Evolutionary conservation across 2,329 filamentous ascomycete species (phyloP).

Genomic region (Venturia nashicola): DNA sequence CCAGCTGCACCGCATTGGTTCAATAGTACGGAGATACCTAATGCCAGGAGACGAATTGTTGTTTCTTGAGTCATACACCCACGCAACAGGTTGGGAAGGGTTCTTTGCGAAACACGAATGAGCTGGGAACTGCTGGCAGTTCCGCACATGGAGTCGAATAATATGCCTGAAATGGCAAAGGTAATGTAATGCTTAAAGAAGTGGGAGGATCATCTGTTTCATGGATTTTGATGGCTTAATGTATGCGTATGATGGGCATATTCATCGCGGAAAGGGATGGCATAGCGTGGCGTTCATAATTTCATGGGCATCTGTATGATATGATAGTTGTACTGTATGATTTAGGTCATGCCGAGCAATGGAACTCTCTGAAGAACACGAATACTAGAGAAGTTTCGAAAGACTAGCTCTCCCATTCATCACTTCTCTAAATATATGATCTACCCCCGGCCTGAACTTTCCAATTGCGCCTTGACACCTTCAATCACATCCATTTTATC

Average conservation of each 20-base stretch:
- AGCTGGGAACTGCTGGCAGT: constrained; percentile 1
- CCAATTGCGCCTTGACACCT: no score
- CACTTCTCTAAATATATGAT: no score
- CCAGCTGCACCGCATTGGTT: background rate
- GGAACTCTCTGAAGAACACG: background rate
- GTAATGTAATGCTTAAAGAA: background rate
- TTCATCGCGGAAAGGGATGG: background rate
- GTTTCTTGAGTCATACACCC: background rate
- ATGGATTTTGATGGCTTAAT: background rate
- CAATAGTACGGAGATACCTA: constrained; percentile 2
- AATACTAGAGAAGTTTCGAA: background rate
- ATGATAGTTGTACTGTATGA: background rate
- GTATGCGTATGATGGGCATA: background rate
- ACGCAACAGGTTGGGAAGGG: background rate
- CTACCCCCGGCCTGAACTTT: no score
- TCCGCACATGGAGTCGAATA: background rate
- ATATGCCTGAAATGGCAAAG: background rate
- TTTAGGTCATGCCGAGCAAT: background rate
- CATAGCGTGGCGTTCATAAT: background rate
- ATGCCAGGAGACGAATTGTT: background rate
- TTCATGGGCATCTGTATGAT: background rate
- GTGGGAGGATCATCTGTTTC: background rate
- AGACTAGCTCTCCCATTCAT: no score
- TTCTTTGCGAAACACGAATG: background rate
- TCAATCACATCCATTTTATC: no score